Evolutionary conservation across 1,284 basidiomycete genomes (phyloP).

Genomic region (Somion occarium): DNA sequence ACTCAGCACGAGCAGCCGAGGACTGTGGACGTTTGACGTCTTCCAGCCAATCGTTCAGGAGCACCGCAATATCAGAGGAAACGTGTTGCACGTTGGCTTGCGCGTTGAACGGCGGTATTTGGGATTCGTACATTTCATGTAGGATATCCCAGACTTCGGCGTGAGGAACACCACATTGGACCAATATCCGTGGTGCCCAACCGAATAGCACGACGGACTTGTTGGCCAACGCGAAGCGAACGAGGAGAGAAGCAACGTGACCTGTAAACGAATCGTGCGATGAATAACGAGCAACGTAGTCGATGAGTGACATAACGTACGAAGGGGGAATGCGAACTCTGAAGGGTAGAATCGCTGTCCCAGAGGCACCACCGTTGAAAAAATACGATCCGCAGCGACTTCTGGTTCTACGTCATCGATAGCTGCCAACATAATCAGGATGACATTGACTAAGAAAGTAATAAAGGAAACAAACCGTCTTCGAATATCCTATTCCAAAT

Average conservation of each 20-base stretch:
- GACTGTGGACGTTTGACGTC: constrained; percentile 63
- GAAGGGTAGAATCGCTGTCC: constrained; percentile 88
- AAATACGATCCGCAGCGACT: constrained; percentile 57
- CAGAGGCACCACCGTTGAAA: constrained; percentile 62
- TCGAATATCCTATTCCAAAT: constrained; percentile 90
- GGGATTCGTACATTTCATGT: constrained; percentile 84
- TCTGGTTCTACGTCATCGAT: constrained; percentile 44
- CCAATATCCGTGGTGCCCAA: constrained; percentile 77
- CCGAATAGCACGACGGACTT: constrained; percentile 58
- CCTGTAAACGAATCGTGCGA: constrained; percentile 35
- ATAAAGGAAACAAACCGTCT: constrained; percentile 48
- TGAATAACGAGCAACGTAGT: constrained; percentile 8
- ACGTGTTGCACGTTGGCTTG: constrained; percentile 73
- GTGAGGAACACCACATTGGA: constrained; percentile 73
- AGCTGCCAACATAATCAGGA: constrained; percentile 30
- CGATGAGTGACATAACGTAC: constrained; percentile 41
- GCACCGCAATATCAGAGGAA: constrained; percentile 71
- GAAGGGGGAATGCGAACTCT: constrained; percentile 83
- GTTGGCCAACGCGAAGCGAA: constrained; percentile 64
- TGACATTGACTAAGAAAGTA: neutral
- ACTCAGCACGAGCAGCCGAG: constrained; percentile 43
- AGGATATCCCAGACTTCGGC: constrained; percentile 80
- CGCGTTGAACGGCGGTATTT: constrained; percentile 82
- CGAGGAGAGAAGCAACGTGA: constrained; percentile 62
- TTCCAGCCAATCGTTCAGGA: constrained; percentile 73